Evolutionary conservation across 371 early-diverging fungal genomes (phyloP).

Genomic region (Smittium culicis): DNA sequence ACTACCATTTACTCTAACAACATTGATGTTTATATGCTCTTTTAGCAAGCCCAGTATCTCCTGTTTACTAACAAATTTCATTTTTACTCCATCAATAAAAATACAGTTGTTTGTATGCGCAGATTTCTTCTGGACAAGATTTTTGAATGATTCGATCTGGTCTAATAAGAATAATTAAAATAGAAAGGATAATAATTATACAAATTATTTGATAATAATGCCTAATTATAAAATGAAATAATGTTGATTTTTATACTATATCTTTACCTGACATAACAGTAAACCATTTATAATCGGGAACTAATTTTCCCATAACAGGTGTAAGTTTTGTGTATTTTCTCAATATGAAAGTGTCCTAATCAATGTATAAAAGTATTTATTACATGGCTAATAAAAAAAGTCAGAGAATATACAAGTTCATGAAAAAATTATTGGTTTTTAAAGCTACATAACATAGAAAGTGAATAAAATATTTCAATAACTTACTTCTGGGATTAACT

Average conservation of each 20-base stretch:
- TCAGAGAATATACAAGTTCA: too few species aligned
- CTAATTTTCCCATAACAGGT: neutral
- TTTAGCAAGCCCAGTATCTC: constrained; percentile 31
- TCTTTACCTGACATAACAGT: neutral
- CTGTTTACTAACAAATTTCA: constrained; percentile 18
- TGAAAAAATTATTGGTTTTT: too few species aligned
- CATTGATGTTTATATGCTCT: constrained; percentile 46
- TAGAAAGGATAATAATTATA: too few species aligned
- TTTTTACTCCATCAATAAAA: neutral
- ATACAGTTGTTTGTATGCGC: neutral
- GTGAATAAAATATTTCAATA: neutral
- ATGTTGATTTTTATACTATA: neutral
- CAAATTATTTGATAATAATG: too few species aligned
- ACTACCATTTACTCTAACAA: constrained; percentile 33
- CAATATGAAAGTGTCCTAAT: neutral
- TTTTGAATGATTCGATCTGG: neutral
- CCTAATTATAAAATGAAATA: too few species aligned
- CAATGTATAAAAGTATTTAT: too few species aligned
- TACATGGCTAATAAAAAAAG: too few species aligned
- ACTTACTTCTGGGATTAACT: constrained; percentile 30
- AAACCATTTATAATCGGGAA: constrained; percentile 12
- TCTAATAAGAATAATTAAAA: neutral
- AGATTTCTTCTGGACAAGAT: neutral
- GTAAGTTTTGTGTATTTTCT: neutral
- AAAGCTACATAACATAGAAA: neutral